A percentile compares a stretch with the other conserved stretches of the same genome.
Evolutionary conservation across 257 asterid genomes (phyloP).

Genomic region (Mitragyna speciosa): DNA sequence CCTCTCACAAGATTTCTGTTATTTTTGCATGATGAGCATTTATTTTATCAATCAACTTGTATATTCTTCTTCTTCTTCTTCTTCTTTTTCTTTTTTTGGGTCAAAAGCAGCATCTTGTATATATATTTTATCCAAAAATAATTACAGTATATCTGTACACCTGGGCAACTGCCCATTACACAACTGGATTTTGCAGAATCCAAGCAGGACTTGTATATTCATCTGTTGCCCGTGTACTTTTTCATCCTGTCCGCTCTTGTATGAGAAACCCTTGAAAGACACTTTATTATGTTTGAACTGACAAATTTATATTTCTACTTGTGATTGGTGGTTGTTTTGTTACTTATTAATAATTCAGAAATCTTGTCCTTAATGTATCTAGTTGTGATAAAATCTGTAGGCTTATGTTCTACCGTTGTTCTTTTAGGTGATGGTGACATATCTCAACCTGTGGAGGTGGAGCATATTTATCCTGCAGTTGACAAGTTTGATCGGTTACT

Average conservation of each 20-base stretch:
- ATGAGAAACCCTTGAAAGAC: background rate
- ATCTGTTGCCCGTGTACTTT: background rate
- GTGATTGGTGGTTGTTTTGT: background rate
- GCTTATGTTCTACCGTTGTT: constrained; percentile 20
- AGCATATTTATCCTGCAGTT: constrained; percentile 48
- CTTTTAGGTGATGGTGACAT: constrained; percentile 13
- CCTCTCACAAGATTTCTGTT: too few relatives aligned
- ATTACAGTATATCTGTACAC: too few relatives aligned
- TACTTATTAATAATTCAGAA: constrained; percentile 4
- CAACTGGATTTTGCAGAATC: too few relatives aligned
- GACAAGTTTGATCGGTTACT: constrained; percentile 73
- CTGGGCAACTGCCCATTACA: too few relatives aligned
- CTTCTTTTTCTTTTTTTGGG: too few relatives aligned
- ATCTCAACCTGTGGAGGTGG: constrained; percentile 50
- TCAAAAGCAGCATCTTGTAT: too few relatives aligned
- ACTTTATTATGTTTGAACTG: background rate
- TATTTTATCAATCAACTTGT: background rate
- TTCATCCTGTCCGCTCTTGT: background rate
- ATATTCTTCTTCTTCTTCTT: too few relatives aligned
- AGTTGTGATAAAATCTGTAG: background rate
- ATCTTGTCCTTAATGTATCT: background rate
- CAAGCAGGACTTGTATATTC: background rate
- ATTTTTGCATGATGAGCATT: background rate
- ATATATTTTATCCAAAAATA: too few relatives aligned
- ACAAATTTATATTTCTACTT: background rate